Evolutionary conservation across 495 filamentous ascomycete genomes (phyloP), one percentile per base, ranked within the genome.

Genomic region (Penicillium argentinense): DNA sequence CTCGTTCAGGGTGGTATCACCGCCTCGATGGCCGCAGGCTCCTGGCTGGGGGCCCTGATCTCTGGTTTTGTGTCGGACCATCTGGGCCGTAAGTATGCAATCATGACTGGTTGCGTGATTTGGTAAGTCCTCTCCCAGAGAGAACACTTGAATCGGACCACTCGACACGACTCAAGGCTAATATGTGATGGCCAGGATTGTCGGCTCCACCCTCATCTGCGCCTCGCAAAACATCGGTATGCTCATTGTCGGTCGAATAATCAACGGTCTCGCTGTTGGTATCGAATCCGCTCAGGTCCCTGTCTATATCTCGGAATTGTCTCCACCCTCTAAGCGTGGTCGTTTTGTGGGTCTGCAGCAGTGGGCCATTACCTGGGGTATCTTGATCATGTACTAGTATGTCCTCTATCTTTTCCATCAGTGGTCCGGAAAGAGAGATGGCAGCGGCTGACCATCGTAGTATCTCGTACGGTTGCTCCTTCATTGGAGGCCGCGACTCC

Each of bases 281-380:
- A 85, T 91, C 57, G 86, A 82, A 66, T 88, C 84, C 30, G 87
- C 86, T 22, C 85, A 89, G 56, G 85, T 89, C 24, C 88, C 88
- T 0, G 86, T 89, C 42, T 91, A 91, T 61, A 83, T 90, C 41
- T 80, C 84, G 16, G 88, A 91, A 56, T 56, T 91, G 47, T 77
- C 87, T 4, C 83, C 80, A 7, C 85, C 85, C 3, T 73, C 75
- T 27, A 83, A 82, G 66, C 80, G 87, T 57, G 87, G 87, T 21
- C 76, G 84, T 25, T 73, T 92, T 12, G 80, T 89, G 23, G 82
- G 84, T 25, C 70, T 81, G 47, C 83, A 89, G 52, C 86, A 89
- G 67, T 88, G 86, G 85, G 81, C 86, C 33, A 88, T 90, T 51
- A 88, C 83, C 42, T 88, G 84, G 83, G 87, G 87, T 60, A 89